phyloP scores from a whole-genome alignment of 75 land plant species.

The Cupressus sempervirens region DNA sequence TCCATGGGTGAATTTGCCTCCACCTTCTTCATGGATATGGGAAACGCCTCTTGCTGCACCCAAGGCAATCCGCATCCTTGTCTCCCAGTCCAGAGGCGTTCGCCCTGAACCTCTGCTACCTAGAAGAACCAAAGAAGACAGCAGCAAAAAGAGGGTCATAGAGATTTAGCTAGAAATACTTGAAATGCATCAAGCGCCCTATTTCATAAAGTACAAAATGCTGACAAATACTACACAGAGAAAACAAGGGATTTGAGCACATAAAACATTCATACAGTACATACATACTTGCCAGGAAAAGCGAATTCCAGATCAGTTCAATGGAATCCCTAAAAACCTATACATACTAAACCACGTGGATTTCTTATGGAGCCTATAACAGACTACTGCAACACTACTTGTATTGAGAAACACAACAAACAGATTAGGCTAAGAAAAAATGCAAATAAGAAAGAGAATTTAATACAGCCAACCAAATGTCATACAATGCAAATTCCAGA shows the following conservation, averaged over 20 bases:
- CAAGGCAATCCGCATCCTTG: slow-evolving; percentile 65
- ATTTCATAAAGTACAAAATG: neutral
- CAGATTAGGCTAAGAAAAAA: neutral
- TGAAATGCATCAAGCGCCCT: neutral
- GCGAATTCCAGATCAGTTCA: neutral
- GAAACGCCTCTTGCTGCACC: slow-evolving; percentile 66
- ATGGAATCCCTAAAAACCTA: neutral
- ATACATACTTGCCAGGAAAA: neutral
- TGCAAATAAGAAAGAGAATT: neutral
- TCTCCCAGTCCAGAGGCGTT: slow-evolving; percentile 83
- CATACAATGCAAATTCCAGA: neutral
- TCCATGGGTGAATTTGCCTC: slow-evolving; percentile 59
- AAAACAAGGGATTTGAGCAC: neutral
- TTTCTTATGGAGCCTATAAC: neutral
- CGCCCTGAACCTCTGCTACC: slow-evolving; percentile 83
- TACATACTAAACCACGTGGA: neutral
- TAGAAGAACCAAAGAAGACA: slow-evolving; percentile 20
- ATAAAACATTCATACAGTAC: neutral
- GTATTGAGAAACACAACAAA: neutral
- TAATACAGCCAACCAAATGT: neutral
- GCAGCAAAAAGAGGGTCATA: neutral
- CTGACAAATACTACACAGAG: neutral
- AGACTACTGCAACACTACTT: neutral
- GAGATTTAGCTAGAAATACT: neutral
- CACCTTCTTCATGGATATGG: slow-evolving; percentile 59